These are phyloP conservation scores for Linaria vulgaris DNA, from an alignment of 257 asterid genomes.

Conservation along the genomic window DNA sequence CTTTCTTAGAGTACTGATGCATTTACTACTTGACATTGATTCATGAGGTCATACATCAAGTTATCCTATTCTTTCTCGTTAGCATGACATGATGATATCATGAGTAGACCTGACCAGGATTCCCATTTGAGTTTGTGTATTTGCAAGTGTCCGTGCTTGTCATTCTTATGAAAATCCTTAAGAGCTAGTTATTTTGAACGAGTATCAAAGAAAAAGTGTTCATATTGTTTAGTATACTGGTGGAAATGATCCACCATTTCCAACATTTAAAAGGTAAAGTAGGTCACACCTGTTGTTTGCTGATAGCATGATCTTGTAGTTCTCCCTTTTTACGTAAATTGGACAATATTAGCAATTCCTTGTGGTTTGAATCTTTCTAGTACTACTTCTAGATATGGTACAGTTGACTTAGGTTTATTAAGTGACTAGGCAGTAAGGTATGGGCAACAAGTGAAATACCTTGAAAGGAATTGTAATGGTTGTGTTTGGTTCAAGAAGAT, in stretches of 20 bases:
- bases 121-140: conserved; percentile 12
- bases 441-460: conserved; percentile 1
- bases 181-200: conserved; percentile 5
- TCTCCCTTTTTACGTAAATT: conserved; percentile 13
- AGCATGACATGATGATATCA: background rate
- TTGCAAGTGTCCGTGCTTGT: background rate
- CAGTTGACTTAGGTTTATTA: background rate
- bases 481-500: conserved; percentile 2
- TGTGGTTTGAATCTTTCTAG: conserved; percentile 7
- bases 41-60: conserved; percentile 17
- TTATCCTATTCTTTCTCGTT: background rate
- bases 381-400: conserved; percentile 2
- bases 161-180: conserved; percentile 15
- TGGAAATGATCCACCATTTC: conserved; percentile 2
- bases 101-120: conserved; percentile 10
- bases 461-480: conserved; percentile 11
- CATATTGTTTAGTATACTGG: conserved; percentile 1
- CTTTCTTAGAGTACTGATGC: conserved; percentile 13
- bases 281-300: conserved; percentile 7
- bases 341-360: background rate
- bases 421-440: conserved; percentile 12
- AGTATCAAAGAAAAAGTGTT: background rate
- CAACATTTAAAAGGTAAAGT: conserved; percentile 4
- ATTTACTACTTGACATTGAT: conserved; percentile 2
- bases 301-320: conserved; percentile 15